phyloP scores from a whole-genome alignment of 208 protist genomes.

The Balamuthia mandrillaris region DNA sequence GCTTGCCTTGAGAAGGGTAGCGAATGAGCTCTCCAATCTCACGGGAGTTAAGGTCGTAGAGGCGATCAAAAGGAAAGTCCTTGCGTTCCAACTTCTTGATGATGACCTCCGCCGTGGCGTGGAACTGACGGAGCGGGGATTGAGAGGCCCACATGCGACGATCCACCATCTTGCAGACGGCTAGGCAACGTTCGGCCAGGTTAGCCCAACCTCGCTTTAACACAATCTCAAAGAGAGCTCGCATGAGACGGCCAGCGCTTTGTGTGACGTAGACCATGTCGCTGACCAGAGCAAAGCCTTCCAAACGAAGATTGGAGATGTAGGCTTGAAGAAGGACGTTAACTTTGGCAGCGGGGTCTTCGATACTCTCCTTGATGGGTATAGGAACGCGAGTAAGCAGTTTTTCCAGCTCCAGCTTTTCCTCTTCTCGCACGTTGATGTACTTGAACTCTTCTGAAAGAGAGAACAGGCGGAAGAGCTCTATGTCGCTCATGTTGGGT shows the following conservation, averaged over 20 bases:
- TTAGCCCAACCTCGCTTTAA: conserved; percentile 92
- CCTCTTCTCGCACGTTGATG: too few species aligned
- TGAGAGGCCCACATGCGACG: conserved; percentile 94
- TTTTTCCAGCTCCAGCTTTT: conserved; percentile 91
- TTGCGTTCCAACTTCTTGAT: conserved; percentile 90
- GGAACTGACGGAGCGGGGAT: conserved; percentile 75
- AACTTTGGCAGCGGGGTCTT: conserved; percentile 91
- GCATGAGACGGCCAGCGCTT: conserved; percentile 82
- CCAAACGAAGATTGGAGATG: conserved; percentile 92
- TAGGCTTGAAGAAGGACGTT: conserved; percentile 99
- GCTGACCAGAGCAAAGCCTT: conserved; percentile 95
- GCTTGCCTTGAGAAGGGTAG: conserved; percentile 80
- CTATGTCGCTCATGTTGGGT: conserved; percentile 92
- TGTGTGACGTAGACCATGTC: conserved; percentile 99
- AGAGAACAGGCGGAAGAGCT: conserved; percentile 93
- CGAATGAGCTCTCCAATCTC: conserved; percentile 89
- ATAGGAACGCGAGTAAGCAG: conserved; percentile 94
- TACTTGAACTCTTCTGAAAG: conserved; percentile 95
- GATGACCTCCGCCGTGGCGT: conserved; percentile 79
- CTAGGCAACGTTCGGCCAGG: conserved; percentile 79
- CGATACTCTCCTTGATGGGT: conserved; percentile 92
- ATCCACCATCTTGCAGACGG: conserved; percentile 91
- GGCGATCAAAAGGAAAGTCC: conserved; percentile 90
- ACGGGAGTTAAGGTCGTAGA: conserved; percentile 85
- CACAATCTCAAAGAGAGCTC: conserved; percentile 92